Evolutionary conservation across 2,329 filamentous ascomycete genomes (phyloP).

Genomic region (Epichloe uncinata): DNA sequence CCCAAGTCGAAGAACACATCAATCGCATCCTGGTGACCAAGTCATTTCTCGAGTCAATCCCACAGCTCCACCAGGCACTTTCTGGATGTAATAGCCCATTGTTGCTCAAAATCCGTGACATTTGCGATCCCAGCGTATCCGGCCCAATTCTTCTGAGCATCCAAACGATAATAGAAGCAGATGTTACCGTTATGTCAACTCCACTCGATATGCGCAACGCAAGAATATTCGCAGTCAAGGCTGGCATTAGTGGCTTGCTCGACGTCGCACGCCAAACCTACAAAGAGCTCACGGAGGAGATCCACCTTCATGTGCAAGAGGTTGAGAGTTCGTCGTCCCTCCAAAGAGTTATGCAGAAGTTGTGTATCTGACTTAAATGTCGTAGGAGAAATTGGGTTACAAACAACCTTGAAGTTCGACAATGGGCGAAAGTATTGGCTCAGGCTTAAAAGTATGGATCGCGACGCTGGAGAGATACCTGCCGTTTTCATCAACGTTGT

Average conservation of each 20-base stretch:
- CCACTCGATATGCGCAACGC: slow-evolving; percentile 84
- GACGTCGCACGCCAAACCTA: slow-evolving; percentile 83
- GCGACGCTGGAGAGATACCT: slow-evolving; percentile 42
- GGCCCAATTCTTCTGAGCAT: slow-evolving; percentile 52
- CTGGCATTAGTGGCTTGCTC: slow-evolving; percentile 71
- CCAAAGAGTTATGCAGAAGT: not conserved
- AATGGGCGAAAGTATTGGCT: slow-evolving; percentile 69
- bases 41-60: slow-evolving; percentile 58
- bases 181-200: slow-evolving; percentile 63
- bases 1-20: slow-evolving; percentile 64
- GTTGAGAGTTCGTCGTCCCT: slow-evolving; percentile 41
- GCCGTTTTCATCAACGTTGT: slow-evolving; percentile 65
- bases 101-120: slow-evolving; percentile 52
- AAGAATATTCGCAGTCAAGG: slow-evolving; percentile 77
- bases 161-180: slow-evolving; percentile 58
- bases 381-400: slow-evolving; percentile 42
- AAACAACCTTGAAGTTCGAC: slow-evolving; percentile 61
- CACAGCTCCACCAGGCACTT: slow-evolving; percentile 55
- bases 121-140: slow-evolving; percentile 53
- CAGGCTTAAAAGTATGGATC: slow-evolving; percentile 50
- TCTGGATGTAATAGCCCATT: slow-evolving; percentile 49
- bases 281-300: slow-evolving; percentile 74
- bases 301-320: slow-evolving; percentile 54
- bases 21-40: slow-evolving; percentile 83
- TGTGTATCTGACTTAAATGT: not conserved